Evolutionary conservation across 371 early-diverging fungal genomes (phyloP).

Genomic region (Rhizomucor pusillus): DNA sequence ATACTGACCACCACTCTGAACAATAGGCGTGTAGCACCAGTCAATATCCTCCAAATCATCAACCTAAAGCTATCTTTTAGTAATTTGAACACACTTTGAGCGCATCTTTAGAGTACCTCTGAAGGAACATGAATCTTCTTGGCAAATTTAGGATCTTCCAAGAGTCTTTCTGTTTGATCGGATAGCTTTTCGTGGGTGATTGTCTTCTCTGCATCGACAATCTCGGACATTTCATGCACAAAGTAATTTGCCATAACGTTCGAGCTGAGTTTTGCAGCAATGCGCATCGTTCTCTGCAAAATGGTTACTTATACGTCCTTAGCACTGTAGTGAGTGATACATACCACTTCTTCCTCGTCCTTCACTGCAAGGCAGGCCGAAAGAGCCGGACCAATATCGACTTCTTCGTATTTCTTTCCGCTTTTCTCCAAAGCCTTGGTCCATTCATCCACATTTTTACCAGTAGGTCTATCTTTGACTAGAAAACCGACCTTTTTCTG

Average conservation of each 20-base stretch:
- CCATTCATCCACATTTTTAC: conserved; percentile 85
- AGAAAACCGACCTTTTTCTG: conserved; percentile 79
- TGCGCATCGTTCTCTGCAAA: conserved; percentile 62
- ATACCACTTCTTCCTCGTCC: conserved; percentile 86
- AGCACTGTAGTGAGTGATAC: conserved; percentile 5
- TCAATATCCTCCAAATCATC: conserved; percentile 62
- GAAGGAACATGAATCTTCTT: conserved; percentile 66
- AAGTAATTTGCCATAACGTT: conserved; percentile 84
- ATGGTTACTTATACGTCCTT: neutral
- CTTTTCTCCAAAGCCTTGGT: conserved; percentile 51
- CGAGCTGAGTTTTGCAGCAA: conserved; percentile 75
- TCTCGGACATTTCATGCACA: conserved; percentile 76
- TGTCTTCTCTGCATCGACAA: conserved; percentile 85
- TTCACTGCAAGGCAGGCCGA: conserved; percentile 79
- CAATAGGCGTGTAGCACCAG: conserved; percentile 94
- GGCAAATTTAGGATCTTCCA: conserved; percentile 67
- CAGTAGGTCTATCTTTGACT: conserved; percentile 73
- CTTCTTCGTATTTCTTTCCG: conserved; percentile 53
- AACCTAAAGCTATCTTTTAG: conserved; percentile 10
- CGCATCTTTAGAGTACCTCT: conserved; percentile 48
- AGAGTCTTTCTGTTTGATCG: conserved; percentile 66
- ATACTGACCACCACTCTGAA: conserved; percentile 96
- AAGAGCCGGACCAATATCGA: conserved; percentile 77
- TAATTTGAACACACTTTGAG: neutral
- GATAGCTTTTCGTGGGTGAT: conserved; percentile 90